These are phyloP conservation scores for Teratosphaeria gauchensis DNA, from an alignment of 2,329 filamentous ascomycete species.

Conservation along the genomic window DNA sequence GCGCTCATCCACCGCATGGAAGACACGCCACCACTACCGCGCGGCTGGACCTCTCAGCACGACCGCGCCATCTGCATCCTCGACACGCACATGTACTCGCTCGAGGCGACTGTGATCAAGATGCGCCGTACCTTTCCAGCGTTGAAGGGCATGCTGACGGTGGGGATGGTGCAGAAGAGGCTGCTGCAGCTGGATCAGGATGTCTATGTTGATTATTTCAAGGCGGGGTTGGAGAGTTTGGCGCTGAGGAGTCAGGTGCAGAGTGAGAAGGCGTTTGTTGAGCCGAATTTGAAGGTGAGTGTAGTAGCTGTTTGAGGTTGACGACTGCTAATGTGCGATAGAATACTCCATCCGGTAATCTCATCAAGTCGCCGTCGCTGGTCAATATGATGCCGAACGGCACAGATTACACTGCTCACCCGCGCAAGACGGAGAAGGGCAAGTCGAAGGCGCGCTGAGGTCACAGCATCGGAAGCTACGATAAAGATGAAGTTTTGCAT, in stretches of 20 bases:
- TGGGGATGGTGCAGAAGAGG: slow-evolving; percentile 26
- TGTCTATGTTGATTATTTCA: slow-evolving; percentile 24
- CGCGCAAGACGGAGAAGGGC: background rate
- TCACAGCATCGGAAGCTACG: background rate
- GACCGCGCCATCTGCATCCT: slow-evolving; percentile 28
- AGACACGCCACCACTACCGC: slow-evolving; percentile 21
- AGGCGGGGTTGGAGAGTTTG: slow-evolving; percentile 2
- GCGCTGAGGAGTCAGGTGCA: background rate
- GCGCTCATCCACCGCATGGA: slow-evolving; percentile 15
- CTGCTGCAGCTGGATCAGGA: slow-evolving; percentile 26
- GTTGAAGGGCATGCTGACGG: slow-evolving; percentile 19
- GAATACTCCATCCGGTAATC: background rate
- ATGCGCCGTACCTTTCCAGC: slow-evolving; percentile 22
- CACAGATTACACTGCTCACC: background rate
- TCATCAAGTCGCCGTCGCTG: background rate
- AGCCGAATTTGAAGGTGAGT: background rate
- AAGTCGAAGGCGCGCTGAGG: background rate
- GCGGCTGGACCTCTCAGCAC: slow-evolving; percentile 20
- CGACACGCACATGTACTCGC: slow-evolving; percentile 21
- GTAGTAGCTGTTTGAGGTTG: background rate
- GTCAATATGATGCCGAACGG: background rate
- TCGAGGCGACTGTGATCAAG: slow-evolving; percentile 20
- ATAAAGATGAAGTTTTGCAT: background rate
- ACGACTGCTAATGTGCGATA: background rate
- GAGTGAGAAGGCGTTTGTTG: background rate